Base-by-base conservation (phyloP, 371 early-diverging fungal species). In the Mortierella sp. region DNA sequence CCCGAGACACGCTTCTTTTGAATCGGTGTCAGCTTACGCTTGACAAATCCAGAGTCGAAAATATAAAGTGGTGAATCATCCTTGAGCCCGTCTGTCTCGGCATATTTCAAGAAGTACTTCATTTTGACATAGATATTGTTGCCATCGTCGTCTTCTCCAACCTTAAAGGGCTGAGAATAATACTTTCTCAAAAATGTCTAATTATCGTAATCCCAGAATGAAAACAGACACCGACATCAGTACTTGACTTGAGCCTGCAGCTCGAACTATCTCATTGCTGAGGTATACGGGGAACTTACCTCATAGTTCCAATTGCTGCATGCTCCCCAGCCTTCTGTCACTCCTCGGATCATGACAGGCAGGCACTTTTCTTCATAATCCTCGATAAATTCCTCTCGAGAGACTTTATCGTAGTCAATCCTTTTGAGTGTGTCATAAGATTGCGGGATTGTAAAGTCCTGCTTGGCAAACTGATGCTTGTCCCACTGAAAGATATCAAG, bases 51-150 rank as follows among this genome's bases (percentile, higher is more conserved):
- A 70, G 63, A 88, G 68, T 96, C 96, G 74, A 96, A 96, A 39
- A 95, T 94, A 63, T 96, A 96, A 32, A 96, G 87, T 2, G 96
- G 96, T 20, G 92, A 92, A 75, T 96, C 96, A 68, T 94, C 95
- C 43, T 79, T 63, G 32, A 72, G 74, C 3, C 89, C 93, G 35
- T 90, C 93, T 24, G 80, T 75, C 18, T 86, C 73, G 2, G 87
- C 86, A 72, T 93, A 93, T 58, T 85, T 85, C 5, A 94, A 68
- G 68, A 90, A 94, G 77, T 96, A 89, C 83, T 93, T 93, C 85
- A 94, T 85, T 65, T 89, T 89, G 76, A 94, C 77, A 69, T 91
- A 91, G 14, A 94, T 94, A 68, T 88, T 87, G 61, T 93, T 85
- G 28, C 91, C 93, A 26, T 94, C 89, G 67, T 94, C 94, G 72